Evolutionary conservation across 1,284 basidiomycete species (phyloP).

Genomic region (Athelia sp.): DNA sequence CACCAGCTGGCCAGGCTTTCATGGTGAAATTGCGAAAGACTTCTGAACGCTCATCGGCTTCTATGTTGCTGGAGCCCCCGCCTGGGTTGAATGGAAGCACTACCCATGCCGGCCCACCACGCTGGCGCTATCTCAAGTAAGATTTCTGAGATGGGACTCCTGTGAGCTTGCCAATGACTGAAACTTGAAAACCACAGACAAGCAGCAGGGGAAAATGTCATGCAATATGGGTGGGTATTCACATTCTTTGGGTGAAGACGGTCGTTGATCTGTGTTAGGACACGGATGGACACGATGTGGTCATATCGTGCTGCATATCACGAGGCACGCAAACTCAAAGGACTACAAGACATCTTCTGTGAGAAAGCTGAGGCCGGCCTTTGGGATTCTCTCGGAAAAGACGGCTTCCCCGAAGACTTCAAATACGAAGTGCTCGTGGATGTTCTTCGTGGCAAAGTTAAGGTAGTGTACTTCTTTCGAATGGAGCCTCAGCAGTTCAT

Average conservation of each 20-base stretch:
- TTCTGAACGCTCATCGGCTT: conserved; percentile 43
- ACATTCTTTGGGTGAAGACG: conserved; percentile 12
- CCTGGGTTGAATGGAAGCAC: conserved; percentile 38
- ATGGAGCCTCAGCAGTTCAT: background rate
- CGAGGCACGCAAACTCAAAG: conserved; percentile 55
- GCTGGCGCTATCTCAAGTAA: conserved; percentile 66
- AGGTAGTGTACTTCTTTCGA: conserved; percentile 40
- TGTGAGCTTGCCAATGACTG: no score
- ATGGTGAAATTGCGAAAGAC: conserved; percentile 59
- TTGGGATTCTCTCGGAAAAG: conserved; percentile 49
- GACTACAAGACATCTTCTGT: conserved; percentile 61
- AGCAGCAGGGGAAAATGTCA: no score
- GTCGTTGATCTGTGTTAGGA: no score
- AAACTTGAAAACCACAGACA: no score
- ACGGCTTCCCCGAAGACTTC: conserved; percentile 73
- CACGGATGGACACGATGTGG: conserved; percentile 59
- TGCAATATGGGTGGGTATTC: background rate
- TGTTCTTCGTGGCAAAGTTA: conserved; percentile 72
- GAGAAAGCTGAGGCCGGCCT: conserved; percentile 42
- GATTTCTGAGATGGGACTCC: no score
- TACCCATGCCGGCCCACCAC: conserved; percentile 31
- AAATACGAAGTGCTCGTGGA: conserved; percentile 83
- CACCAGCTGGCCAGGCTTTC: conserved; percentile 56
- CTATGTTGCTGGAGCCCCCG: conserved; percentile 57
- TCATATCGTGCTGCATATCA: conserved; percentile 41